These are phyloP conservation scores for Cryptosporidium viatorum DNA, from an alignment of 169 alveolate genomes.

Conservation along the genomic window DNA sequence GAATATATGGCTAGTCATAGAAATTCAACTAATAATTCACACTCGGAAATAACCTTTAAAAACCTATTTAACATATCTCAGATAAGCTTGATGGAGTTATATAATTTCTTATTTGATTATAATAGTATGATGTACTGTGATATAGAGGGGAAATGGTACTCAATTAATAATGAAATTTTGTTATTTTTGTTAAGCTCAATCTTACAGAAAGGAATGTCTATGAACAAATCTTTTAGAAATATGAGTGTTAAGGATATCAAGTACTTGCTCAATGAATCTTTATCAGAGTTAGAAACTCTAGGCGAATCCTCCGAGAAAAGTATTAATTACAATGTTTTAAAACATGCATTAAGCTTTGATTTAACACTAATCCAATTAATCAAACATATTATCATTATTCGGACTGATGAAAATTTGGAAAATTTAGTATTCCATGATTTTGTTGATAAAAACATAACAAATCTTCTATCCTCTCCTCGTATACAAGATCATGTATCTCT, in stretches of 20 bases:
- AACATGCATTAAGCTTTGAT: slow-evolving; percentile 61
- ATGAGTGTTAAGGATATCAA: background rate
- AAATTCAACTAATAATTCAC: background rate
- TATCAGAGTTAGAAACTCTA: background rate
- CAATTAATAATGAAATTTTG: slow-evolving; percentile 22
- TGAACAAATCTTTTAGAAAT: slow-evolving; percentile 1
- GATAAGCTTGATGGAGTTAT: slow-evolving; percentile 27
- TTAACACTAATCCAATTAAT: slow-evolving; percentile 17
- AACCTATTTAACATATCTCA: slow-evolving; percentile 30
- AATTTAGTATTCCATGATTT: background rate
- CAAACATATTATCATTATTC: slow-evolving; percentile 10
- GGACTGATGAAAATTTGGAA: background rate
- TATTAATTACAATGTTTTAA: slow-evolving; percentile 15
- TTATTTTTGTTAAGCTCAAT: slow-evolving; percentile 6
- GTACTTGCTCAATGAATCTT: background rate
- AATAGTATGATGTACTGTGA: slow-evolving; percentile 55
- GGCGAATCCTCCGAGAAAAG: background rate
- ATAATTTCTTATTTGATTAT: slow-evolving; percentile 29
- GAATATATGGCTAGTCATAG: slow-evolving; percentile 15
- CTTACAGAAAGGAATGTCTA: slow-evolving; percentile 30
- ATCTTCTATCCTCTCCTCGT: background rate
- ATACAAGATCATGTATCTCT: background rate
- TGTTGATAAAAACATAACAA: background rate
- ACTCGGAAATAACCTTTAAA: slow-evolving; percentile 11
- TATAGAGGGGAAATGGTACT: slow-evolving; percentile 38